Percentiles rank a stretch among this genome's conserved stretches.
These are phyloP conservation scores for Lecanosticta acicola DNA, from an alignment of 2,329 filamentous ascomycete genomes.

Conservation along the genomic window DNA sequence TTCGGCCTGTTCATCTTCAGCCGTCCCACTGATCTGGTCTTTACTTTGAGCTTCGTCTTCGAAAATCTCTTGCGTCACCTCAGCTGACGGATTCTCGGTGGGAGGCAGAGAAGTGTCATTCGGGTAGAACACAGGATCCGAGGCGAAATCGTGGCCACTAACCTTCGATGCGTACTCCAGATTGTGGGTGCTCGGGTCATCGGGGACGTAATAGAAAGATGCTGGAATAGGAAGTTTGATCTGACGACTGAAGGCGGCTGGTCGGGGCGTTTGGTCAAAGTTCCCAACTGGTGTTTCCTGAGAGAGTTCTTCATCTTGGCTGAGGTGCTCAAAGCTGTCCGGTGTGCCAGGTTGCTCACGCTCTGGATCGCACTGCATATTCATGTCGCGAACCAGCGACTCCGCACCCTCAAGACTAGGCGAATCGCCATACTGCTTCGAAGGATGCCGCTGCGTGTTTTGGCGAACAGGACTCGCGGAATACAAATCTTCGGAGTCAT, in stretches of 20 bases:
- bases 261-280: constrained; percentile 21
- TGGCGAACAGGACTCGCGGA: constrained; percentile 1
- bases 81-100: constrained; percentile 6
- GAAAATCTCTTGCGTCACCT: constrained; percentile 2
- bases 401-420: constrained; percentile 45
- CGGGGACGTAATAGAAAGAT: constrained; percentile 42
- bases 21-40: no score
- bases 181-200: constrained; percentile 42
- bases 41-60: no score
- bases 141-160: constrained; percentile 41
- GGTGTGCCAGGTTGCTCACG: constrained; percentile 30
- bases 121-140: constrained; percentile 20
- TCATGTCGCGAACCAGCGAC: constrained; percentile 44
- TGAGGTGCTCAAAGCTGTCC: constrained; percentile 7
- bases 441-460: constrained; percentile 3
- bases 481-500: constrained; percentile 1
- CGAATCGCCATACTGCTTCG: constrained; percentile 13
- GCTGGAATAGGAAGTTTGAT: constrained; percentile 41
- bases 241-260: constrained; percentile 36
- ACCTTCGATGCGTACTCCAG: constrained; percentile 42
- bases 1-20: no score
- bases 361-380: constrained; percentile 38
- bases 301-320: constrained; percentile 5
- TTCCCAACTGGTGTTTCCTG: constrained; percentile 10
- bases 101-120: constrained; percentile 9